These are phyloP conservation scores for Niebla homalea DNA, from an alignment of 495 filamentous ascomycete species.

Conservation along the genomic window DNA sequence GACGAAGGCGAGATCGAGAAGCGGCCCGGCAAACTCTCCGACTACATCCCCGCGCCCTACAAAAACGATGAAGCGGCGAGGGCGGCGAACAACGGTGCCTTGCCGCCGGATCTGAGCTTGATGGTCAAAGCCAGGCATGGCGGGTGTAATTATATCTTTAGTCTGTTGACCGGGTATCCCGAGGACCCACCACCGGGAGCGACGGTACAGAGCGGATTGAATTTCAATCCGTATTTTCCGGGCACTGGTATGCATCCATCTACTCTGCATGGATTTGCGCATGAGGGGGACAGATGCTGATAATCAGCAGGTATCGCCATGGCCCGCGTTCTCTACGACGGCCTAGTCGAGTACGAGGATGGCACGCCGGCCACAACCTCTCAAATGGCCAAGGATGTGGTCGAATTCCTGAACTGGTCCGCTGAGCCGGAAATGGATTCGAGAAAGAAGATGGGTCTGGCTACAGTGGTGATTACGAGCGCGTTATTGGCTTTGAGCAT, in stretches of 20 bases:
- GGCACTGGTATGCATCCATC: conserved; percentile 51
- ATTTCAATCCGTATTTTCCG: conserved; percentile 99
- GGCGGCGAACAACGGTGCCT: conserved; percentile 94
- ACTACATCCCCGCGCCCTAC: conserved; percentile 92
- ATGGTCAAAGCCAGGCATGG: conserved; percentile 97
- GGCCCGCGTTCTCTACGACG: conserved; percentile 96
- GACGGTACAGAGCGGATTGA: conserved; percentile 67
- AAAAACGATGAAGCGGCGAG: conserved; percentile 97
- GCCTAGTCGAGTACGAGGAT: conserved; percentile 97
- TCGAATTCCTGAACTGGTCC: conserved; percentile 97
- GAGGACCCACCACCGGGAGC: conserved; percentile 90
- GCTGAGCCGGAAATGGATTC: conserved; percentile 98
- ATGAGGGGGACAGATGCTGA: neutral
- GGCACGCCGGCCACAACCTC: conserved; percentile 85
- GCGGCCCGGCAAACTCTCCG: conserved; percentile 93
- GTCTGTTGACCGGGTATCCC: conserved; percentile 92
- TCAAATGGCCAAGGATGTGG: conserved; percentile 99
- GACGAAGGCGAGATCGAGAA: conserved; percentile 96
- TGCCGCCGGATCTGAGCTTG: conserved; percentile 93
- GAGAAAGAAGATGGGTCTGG: conserved; percentile 98
- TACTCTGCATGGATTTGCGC: neutral
- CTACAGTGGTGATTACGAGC: conserved; percentile 66
- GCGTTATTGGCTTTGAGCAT: conserved; percentile 76
- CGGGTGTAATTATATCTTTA: conserved; percentile 97
- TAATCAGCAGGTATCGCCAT: conserved; percentile 70